A percentile compares a stretch with the other conserved stretches of the same genome.
Evolutionary conservation across 352 stramenopile genomes (phyloP).

Genomic region (Plasmopara halstedii): DNA sequence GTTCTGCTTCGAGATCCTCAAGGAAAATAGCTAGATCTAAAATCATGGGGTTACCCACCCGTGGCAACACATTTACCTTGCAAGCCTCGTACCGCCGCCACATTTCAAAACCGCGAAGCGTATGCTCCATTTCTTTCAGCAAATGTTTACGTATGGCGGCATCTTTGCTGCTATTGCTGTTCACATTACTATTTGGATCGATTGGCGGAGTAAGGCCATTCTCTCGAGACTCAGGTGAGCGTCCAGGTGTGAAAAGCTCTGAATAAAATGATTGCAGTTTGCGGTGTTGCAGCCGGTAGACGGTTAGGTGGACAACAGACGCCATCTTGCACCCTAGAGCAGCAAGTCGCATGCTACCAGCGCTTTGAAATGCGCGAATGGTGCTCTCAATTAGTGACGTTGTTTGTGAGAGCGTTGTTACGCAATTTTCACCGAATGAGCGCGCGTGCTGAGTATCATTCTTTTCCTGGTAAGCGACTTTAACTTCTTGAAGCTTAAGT

Average conservation of each 20-base stretch:
- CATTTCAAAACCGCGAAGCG: slow-evolving; percentile 81
- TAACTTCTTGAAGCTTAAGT: slow-evolving; percentile 71
- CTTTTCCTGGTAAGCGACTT: slow-evolving; percentile 68
- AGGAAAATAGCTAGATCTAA: slow-evolving; percentile 63
- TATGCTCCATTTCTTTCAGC: slow-evolving; percentile 82
- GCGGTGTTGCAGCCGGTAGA: slow-evolving; percentile 75
- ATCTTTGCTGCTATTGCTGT: slow-evolving; percentile 56
- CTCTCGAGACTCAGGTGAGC: slow-evolving; percentile 64
- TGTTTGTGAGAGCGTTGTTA: slow-evolving; percentile 70
- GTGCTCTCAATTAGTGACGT: slow-evolving; percentile 76
- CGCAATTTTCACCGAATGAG: slow-evolving; percentile 51
- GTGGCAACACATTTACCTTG: slow-evolving; percentile 60
- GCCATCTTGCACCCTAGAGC: slow-evolving; percentile 79
- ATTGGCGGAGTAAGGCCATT: slow-evolving; percentile 72
- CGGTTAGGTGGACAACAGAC: slow-evolving; percentile 68
- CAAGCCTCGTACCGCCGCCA: slow-evolving; percentile 76
- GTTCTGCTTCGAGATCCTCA: slow-evolving; percentile 58
- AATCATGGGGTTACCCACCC: slow-evolving; percentile 64
- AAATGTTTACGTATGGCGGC: slow-evolving; percentile 54
- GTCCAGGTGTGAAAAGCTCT: slow-evolving; percentile 65
- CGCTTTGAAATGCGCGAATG: slow-evolving; percentile 52
- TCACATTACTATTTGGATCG: slow-evolving; percentile 25
- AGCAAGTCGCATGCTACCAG: slow-evolving; percentile 49
- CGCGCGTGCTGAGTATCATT: slow-evolving; percentile 54
- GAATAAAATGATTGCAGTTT: slow-evolving; percentile 77